Evolutionary conservation across 2,329 filamentous ascomycete genomes (phyloP), one percentile per base, ranked within the genome.

Genomic region (Intubia oerlemansii): DNA sequence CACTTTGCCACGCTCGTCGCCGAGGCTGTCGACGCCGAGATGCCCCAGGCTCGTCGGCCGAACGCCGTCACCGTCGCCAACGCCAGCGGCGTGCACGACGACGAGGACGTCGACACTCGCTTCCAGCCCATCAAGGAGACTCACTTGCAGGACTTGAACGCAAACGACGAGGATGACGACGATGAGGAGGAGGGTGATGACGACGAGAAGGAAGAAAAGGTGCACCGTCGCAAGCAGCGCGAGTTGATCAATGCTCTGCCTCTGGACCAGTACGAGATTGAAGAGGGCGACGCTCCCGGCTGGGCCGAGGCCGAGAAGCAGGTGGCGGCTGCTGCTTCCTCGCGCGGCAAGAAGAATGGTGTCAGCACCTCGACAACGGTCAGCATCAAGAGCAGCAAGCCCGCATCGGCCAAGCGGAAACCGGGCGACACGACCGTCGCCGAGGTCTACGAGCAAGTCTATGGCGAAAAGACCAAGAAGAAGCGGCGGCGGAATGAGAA

Each of bases 201-300:
- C 11, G 82, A 75, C 2, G 69, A 85, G 35, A 74, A 88, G 48
- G 69, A 78, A 16, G 51, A 81, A 35, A 59, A 57, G 29, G 69
- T 67, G 34, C 55, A 91, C 42, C 67, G 66, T 39, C 71, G 78
- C 49, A 79, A 85, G 52, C 30, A 34, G 25, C 70, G 76, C 41
- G 78, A 80, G 39, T 57, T 95, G 38, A 92, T 95, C 43, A 79
- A 93, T 55, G 76, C 82, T 36, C 56, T 95, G 36, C 84, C 85
- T 25, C 59, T 95, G 29, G 81, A 92, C 43, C 73, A 78, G 68
- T 85, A 72, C 41, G 70, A 75, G 44, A 64, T 77, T 22, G 68
- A 71, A 14, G 33, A 38, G 28, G 66, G 57, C 24, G 60, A 66
- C 19, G 59, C 58, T 0, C 60, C 63, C 0, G 67, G 57, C 2